Evolutionary conservation across 192 early-diverging fungal genomes (phyloP).

Genomic region (Podila horticola): DNA sequence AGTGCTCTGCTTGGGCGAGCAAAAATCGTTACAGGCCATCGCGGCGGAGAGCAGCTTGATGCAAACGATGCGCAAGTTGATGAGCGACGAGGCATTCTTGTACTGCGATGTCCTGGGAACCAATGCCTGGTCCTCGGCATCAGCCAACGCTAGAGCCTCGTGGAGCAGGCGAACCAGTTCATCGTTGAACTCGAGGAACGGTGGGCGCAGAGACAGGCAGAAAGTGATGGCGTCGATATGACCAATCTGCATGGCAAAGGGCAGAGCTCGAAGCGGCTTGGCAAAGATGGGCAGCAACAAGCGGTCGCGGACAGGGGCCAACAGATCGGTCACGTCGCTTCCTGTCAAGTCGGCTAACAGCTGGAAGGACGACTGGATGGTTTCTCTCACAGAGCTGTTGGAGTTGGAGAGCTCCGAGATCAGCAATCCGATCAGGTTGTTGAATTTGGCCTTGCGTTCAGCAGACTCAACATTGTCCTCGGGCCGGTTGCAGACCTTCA

Average conservation of each 20-base stretch:
- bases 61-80: conserved; percentile 94
- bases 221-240: conserved; percentile 99
- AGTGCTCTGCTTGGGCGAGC: conserved; percentile 73
- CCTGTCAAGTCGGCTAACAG: conserved; percentile 83
- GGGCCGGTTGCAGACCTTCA: conserved; percentile 74
- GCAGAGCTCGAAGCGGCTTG: conserved; percentile 95
- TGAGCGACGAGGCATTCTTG: conserved; percentile 83
- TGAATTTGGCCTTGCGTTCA: conserved; percentile 73
- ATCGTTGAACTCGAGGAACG: conserved; percentile 90
- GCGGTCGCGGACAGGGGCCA: conserved; percentile 85
- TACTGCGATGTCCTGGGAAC: conserved; percentile 84
- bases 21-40: conserved; percentile 90
- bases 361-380: conserved; percentile 84
- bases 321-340: conserved; percentile 83
- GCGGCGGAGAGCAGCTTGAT: conserved; percentile 95
- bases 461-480: conserved; percentile 60
- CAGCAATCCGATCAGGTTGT: conserved; percentile 80
- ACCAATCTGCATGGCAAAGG: conserved; percentile 97
- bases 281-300: conserved; percentile 94
- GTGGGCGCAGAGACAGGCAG: conserved; percentile 88
- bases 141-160: conserved; percentile 93
- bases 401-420: conserved; percentile 93
- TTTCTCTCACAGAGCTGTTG: conserved; percentile 87
- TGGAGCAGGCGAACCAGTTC: conserved; percentile 89
- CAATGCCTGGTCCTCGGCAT: conserved; percentile 97